Percentiles rank a stretch among this genome's conserved stretches.
These are phyloP conservation scores for Geotrichum restrictum DNA, from an alignment of 1,139 yeast genomes.

Conservation along the genomic window DNA sequence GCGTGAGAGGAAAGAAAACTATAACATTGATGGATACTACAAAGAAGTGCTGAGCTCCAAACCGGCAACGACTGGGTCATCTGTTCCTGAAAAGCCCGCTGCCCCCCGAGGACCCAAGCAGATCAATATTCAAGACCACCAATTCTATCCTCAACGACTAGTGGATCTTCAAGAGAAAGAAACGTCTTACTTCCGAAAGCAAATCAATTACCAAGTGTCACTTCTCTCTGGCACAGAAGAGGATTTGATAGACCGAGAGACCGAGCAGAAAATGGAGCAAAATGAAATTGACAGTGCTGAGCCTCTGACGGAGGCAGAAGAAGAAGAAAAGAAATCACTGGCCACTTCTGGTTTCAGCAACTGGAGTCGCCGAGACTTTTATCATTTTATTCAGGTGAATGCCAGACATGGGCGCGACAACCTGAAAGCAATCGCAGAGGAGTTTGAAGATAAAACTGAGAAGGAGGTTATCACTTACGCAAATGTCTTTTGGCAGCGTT, in stretches of 20 bases:
- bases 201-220: slow-evolving; percentile 66
- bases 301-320: slow-evolving; percentile 76
- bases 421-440: slow-evolving; percentile 56
- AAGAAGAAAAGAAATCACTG: slow-evolving; percentile 55
- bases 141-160: slow-evolving; percentile 71
- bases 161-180: slow-evolving; percentile 69
- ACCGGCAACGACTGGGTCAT: slow-evolving; percentile 37
- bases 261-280: slow-evolving; percentile 59
- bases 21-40: slow-evolving; percentile 82
- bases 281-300: slow-evolving; percentile 67
- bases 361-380: slow-evolving; percentile 88
- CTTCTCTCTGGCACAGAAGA: slow-evolving; percentile 47
- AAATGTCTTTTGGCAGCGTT: slow-evolving; percentile 69
- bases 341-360: slow-evolving; percentile 63
- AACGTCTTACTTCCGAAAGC: slow-evolving; percentile 69
- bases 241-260: slow-evolving; percentile 50
- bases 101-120: slow-evolving; percentile 67
- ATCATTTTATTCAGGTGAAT: slow-evolving; percentile 74
- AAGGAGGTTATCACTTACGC: slow-evolving; percentile 70
- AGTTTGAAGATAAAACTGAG: slow-evolving; percentile 57
- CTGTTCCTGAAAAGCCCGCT: slow-evolving; percentile 41
- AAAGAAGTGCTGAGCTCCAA: slow-evolving; percentile 57
- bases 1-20: slow-evolving; percentile 85
- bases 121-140: slow-evolving; percentile 76
- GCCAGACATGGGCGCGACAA: slow-evolving; percentile 75